Base-by-base conservation (phyloP, 257 asterid genomes). In the Nicotiana tomentosiformis region DNA sequence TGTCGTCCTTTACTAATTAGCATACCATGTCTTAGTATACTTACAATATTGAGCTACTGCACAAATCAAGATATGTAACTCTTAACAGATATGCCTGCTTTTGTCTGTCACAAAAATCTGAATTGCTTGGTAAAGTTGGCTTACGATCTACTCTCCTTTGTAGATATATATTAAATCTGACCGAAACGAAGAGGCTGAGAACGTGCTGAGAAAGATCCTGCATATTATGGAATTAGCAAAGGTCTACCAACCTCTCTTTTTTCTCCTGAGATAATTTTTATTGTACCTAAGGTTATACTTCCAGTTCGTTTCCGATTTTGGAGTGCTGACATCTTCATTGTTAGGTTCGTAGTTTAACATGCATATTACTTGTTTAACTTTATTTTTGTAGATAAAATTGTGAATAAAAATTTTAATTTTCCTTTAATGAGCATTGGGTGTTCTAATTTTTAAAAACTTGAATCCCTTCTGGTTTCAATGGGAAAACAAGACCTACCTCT, bases 131-230 rank as follows among this genome's bases (percentile, higher is more conserved):
- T 46, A 62, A 26, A 81, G 29, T 80, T 66, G 62, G 53, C 66
- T 49, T 30, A 66, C 65, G 9, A 16, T 81, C 64, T 81, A 32
- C 67, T 81, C 67, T 70, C 32, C 32, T 11, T 4, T 81, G 66
- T 81, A 96, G 98, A 92, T 94, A 83, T 91, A 92, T 86, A 80
- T 85, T 65, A 94, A 86, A 90, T 89, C 93, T 84, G 87, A 87
- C 81, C 89, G 87, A 86, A 84, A 86, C 81, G 82, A 89, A 46
- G 96, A 96, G 82, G 97, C 97, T 85, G 97, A 93, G 92, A 85
- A 82, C 56, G 82, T 90, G 61, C 88, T 84, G 88, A 92, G 97
- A 83, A 94, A 90, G 93, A 89, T 91, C 88, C 87, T 96, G 84
- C 94, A 93, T 83, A 82, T 83, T 39, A 82, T 91, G 95, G 98